Base-by-base conservation (phyloP, 2,329 filamentous ascomycete genomes). In the Colletotrichum siamense region DNA sequence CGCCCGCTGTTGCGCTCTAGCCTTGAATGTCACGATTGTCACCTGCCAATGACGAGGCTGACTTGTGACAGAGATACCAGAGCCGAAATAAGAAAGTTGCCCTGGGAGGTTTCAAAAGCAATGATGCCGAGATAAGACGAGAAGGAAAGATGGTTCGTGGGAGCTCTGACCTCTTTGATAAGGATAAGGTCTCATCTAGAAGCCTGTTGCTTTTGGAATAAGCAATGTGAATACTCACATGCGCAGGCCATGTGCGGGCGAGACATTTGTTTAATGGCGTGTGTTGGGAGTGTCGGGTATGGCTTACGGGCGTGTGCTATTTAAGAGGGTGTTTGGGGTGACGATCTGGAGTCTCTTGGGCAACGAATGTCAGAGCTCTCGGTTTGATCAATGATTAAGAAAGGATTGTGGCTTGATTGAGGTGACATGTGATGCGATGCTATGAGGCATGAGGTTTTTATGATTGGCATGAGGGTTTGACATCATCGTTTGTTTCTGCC, bases 371-470 rank as follows among this genome's bases (percentile, higher is more conserved):
- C 32, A 6, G 12, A 12, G 32, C 10, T 34, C 12, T 34, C 12
- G 4, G 10, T 12, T 13, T 34, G 12, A 34, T 34, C 12, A 30
- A 30, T 30, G 28, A 30, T 30, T 30, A 30, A 30, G 28, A 32
- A 32, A 10, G 30, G 30, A 32, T 32, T 32, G 9, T 10, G 30
- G 3, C 9, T 32, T 32, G 24, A 24, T 24, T 24, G 24, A 24
- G 18, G 8, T 10, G 0, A 18, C 5, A 9, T 12, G 18, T 4
- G 39, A 22, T 4, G 1, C 18, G 8, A 10, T 6, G 5, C 16
- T 10, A 44, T 18, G 8, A 44, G 36, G 36, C 5, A 8, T 16
- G 6, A 4, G 36, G 15, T 4, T 18, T 39, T 15, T 5, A 39
- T 16, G 4, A 39, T 39, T 39, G 36, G 15, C 15, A 39, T 39